These are phyloP conservation scores for Cephalotrichum gorgonifer DNA, from an alignment of 2,329 filamentous ascomycete genomes.

Conservation along the genomic window DNA sequence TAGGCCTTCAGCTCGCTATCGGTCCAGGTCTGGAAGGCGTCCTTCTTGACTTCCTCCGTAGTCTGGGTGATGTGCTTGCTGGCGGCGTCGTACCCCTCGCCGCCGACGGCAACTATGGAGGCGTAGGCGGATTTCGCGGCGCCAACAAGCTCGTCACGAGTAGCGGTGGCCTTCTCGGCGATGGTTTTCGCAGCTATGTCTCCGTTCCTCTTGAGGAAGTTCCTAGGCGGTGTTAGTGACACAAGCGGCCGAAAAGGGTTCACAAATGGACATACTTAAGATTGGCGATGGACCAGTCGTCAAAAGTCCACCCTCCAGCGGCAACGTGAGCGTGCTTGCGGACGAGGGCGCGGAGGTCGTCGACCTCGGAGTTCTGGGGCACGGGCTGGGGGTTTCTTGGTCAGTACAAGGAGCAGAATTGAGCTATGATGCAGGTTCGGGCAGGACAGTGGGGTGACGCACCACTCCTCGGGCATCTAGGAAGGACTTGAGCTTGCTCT, in stretches of 20 bases:
- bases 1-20: constrained; percentile 67
- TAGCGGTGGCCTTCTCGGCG: constrained; percentile 51
- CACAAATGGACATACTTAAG: constrained; percentile 21
- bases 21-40: constrained; percentile 63
- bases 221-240: constrained; percentile 22
- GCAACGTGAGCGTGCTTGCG: constrained; percentile 64
- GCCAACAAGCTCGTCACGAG: constrained; percentile 62
- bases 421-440: neutral
- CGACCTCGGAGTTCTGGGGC: constrained; percentile 59
- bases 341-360: constrained; percentile 66
- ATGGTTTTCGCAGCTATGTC: constrained; percentile 46
- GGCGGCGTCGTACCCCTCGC: constrained; percentile 51
- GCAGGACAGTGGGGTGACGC: neutral
- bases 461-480: constrained; percentile 62
- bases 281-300: constrained; percentile 64
- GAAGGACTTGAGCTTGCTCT: constrained; percentile 67
- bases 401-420: constrained; percentile 2
- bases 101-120: constrained; percentile 48
- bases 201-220: constrained; percentile 41
- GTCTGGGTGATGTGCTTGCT: constrained; percentile 60
- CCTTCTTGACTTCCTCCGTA: constrained; percentile 54
- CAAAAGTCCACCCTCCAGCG: constrained; percentile 60
- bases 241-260: neutral
- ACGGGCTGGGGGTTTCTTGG: constrained; percentile 36
- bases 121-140: constrained; percentile 52